phyloP scores from a whole-genome alignment of 2,329 filamentous ascomycete genomes.

The Trichophyton rubrum region DNA sequence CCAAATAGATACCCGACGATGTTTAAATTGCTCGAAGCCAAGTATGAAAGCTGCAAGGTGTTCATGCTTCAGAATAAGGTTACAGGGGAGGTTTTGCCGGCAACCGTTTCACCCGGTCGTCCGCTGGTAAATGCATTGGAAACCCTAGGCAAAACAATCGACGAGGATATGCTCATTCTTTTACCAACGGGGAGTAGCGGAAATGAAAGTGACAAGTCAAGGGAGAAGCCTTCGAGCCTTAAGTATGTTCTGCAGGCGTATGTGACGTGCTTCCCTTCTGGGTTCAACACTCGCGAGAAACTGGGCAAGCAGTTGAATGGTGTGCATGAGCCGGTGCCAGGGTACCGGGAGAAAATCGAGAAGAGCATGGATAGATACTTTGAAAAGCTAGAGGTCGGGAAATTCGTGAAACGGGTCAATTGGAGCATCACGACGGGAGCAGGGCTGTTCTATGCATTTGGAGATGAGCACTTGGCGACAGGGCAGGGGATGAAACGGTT shows the following conservation, averaged over 20 bases:
- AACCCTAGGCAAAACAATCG: constrained; percentile 41
- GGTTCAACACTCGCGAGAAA: constrained; percentile 46
- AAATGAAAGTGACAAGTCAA: background rate
- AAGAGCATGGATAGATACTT: constrained; percentile 53
- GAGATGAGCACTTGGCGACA: constrained; percentile 21
- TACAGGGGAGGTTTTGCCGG: constrained; percentile 33
- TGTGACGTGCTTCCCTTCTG: constrained; percentile 44
- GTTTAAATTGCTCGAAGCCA: constrained; percentile 30
- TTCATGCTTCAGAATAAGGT: constrained; percentile 35
- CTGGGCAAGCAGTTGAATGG: constrained; percentile 40
- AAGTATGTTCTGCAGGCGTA: constrained; percentile 47
- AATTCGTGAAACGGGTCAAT: constrained; percentile 45
- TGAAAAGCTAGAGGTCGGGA: constrained; percentile 40
- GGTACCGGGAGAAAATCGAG: constrained; percentile 45
- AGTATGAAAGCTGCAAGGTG: constrained; percentile 17
- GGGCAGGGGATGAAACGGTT: constrained; percentile 18
- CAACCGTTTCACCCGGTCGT: constrained; percentile 20
- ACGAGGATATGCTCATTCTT: constrained; percentile 49
- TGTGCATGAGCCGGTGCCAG: constrained; percentile 49
- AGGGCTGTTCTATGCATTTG: constrained; percentile 31
- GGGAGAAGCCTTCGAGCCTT: constrained; percentile 3
- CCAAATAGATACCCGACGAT: constrained; percentile 45
- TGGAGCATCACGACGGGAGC: constrained; percentile 32
- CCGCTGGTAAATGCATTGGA: constrained; percentile 33
- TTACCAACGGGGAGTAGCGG: constrained; percentile 26